Percentiles rank a stretch among this genome's conserved stretches.
These are phyloP conservation scores for Eimeria acervulina DNA, from an alignment of 169 alveolate species.

Conservation along the genomic window DNA sequence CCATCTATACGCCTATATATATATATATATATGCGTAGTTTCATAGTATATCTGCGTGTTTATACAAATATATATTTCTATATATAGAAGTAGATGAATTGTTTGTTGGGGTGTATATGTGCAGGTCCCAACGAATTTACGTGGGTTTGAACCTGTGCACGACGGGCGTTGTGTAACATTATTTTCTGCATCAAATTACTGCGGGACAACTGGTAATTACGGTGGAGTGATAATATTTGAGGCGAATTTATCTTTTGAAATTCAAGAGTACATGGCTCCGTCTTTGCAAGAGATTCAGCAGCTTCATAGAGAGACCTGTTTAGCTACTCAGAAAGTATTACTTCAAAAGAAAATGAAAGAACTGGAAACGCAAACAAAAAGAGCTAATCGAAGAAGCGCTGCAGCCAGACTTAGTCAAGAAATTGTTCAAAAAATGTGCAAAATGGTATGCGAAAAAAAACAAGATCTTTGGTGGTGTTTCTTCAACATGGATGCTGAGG, in stretches of 20 bases:
- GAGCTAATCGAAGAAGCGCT: conserved; percentile 53
- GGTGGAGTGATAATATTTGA: conserved; percentile 92
- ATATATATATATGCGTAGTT: not conserved
- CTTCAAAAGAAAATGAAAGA: conserved; percentile 77
- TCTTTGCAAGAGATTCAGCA: conserved; percentile 89
- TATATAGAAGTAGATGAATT: not conserved
- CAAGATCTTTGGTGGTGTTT: conserved; percentile 84
- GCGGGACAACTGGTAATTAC: conserved; percentile 93
- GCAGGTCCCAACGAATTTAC: conserved; percentile 91
- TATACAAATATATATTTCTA: too few species aligned
- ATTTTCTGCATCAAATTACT: conserved; percentile 95
- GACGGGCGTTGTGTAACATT: conserved; percentile 94
- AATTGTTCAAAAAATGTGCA: conserved; percentile 68
- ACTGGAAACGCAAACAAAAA: conserved; percentile 76
- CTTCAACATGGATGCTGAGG: conserved; percentile 79
- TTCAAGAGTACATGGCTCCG: conserved; percentile 94
- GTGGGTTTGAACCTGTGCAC: conserved; percentile 94
- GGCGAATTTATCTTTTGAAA: conserved; percentile 91
- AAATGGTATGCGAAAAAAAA: conserved; percentile 83
- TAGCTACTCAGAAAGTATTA: conserved; percentile 86
- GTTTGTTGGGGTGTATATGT: too few species aligned
- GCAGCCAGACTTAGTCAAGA: conserved; percentile 81
- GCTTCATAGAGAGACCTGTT: conserved; percentile 86
- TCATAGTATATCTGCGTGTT: too few species aligned
- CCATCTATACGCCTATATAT: not conserved